Evolutionary conservation across 352 stramenopile species (phyloP).

Genomic region (Pythium inflatum): DNA sequence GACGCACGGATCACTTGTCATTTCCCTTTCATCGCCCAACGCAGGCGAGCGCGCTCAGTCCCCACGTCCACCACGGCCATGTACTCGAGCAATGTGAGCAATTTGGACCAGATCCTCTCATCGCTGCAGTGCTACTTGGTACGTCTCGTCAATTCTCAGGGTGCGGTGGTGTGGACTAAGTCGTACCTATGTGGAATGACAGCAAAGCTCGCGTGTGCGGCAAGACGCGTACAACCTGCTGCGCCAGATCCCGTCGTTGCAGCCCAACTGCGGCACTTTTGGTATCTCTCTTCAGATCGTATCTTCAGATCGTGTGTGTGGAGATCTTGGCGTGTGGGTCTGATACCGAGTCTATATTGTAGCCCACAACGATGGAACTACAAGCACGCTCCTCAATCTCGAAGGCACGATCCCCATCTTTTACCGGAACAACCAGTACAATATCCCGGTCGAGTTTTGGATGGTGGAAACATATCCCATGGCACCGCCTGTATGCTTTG

Average conservation of each 20-base stretch:
- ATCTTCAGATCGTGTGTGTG: background rate
- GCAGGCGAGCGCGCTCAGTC: background rate
- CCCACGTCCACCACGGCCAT: conserved; percentile 37
- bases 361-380: conserved; percentile 88
- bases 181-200: background rate
- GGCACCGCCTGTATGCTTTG: conserved; percentile 83
- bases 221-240: conserved; percentile 86
- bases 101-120: conserved; percentile 87
- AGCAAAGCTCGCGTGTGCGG: conserved; percentile 86
- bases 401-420: conserved; percentile 92
- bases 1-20: background rate
- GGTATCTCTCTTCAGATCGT: too few species aligned
- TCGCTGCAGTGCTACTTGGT: conserved; percentile 85
- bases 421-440: conserved; percentile 90
- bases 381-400: conserved; percentile 82
- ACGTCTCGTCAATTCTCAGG: background rate
- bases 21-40: background rate
- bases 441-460: conserved; percentile 91
- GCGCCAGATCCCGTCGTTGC: conserved; percentile 83
- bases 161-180: background rate
- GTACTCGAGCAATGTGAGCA: conserved; percentile 87
- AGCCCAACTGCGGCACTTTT: conserved; percentile 86
- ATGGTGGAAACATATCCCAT: conserved; percentile 85
- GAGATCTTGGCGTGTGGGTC: background rate
- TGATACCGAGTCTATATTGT: background rate